Evolutionary conservation across 129 eudicot species (phyloP), one percentile per base, ranked within the genome.

Genomic region (Saussurea involucrata): DNA sequence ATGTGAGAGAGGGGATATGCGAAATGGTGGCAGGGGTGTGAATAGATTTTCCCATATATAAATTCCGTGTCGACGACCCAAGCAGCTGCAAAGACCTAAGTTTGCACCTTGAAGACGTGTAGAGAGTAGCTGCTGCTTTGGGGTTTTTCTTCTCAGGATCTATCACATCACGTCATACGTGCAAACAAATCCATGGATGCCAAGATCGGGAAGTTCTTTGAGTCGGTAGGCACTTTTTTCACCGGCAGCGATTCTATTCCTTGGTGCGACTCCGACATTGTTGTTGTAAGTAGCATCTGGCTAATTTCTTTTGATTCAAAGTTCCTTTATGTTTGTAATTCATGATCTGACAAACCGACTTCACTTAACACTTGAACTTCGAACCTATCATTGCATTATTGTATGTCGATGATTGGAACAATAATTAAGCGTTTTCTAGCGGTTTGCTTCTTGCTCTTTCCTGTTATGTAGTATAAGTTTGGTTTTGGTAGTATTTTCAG

Each of bases 261-360:
- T 2, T 92, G 92, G 95, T 87, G 90, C 82, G 97, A 92, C 8
- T 78, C 90, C 46, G 97, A 92, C 76, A 87, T 87, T 82, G 86
- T 92, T 73, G 76, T 78, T 75, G 97, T 91, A 81, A 85, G 87
- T 81, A 32, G 27, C 37, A 22, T 7, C 67, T 17, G 21, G 3
- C 21, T 5, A 42, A 17, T 32, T 53, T 8, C 7, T 8, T 68
- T 77, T 17, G 1, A 44, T 72, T 72, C 65, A 53, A 72, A 15
- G 2, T 46, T 67, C 32, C 1, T 4, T 31, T 18, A 4, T 24
- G 5, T 63, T 36, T n/a, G 4, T 65, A 27, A 3, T n/a, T 76
- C 24, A 9, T 3, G 4, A 22, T 55, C 24, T 25, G 24, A 9
- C 12, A 10, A 40, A 36, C 36, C 63, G 8, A 13, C 24, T 42